These are phyloP conservation scores for Lolium perenne DNA, from an alignment of 176 grass and related monocot species.

Conservation along the genomic window DNA sequence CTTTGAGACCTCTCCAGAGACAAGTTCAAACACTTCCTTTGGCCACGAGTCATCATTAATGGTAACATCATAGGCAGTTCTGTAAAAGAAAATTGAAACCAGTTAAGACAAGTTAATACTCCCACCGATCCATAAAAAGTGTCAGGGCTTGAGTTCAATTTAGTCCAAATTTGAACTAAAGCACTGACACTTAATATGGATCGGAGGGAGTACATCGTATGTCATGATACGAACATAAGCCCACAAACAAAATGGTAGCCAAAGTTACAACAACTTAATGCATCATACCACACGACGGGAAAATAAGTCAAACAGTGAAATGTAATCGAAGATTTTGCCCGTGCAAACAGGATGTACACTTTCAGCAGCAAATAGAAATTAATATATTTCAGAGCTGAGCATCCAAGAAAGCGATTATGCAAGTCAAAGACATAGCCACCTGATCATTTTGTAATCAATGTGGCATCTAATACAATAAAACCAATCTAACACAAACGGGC, in stretches of 20 bases:
- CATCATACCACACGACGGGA: not conserved
- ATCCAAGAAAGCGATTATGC: no score
- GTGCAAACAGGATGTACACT: not conserved
- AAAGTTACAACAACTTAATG: not conserved
- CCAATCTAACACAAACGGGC: no score
- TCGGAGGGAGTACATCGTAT: no score
- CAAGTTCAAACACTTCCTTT: constrained; percentile 51
- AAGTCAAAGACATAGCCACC: no score
- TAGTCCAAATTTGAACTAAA: no score
- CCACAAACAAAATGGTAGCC: no score
- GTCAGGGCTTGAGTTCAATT: not conserved
- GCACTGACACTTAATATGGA: no score
- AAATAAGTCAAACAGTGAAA: not conserved
- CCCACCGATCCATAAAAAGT: not conserved
- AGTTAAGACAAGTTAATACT: not conserved
- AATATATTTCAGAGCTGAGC: no score
- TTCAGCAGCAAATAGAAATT: not conserved
- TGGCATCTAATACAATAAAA: no score
- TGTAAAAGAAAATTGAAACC: constrained; percentile 42
- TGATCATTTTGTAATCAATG: no score
- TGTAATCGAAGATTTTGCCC: not conserved
- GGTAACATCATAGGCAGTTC: constrained; percentile 97
- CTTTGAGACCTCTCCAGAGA: constrained; percentile 76
- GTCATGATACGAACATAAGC: no score
- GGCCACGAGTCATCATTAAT: constrained; percentile 93